These are phyloP conservation scores for Coniferiporia weirii DNA, from an alignment of 1,284 basidiomycete genomes.

Conservation along the genomic window DNA sequence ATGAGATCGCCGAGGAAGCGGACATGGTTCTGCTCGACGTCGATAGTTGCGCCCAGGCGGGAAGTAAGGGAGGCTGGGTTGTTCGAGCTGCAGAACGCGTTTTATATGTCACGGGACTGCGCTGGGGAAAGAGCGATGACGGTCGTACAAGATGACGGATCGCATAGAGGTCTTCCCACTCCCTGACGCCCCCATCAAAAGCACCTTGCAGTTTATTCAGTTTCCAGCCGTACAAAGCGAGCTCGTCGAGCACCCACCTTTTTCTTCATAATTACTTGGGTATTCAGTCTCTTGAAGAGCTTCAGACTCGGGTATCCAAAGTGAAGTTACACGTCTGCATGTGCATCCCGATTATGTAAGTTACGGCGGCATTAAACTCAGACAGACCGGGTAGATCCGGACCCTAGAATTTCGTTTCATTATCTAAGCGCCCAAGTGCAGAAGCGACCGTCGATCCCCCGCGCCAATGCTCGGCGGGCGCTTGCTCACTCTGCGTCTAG, in stretches of 20 bases:
- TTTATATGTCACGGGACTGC: neutral
- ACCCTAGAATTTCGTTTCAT: too few species aligned
- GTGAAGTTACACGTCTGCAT: too few species aligned
- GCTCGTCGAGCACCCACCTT: neutral
- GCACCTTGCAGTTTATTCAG: constrained; percentile 46
- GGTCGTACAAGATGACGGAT: constrained; percentile 87
- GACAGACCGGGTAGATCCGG: too few species aligned
- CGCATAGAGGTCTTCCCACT: constrained; percentile 96
- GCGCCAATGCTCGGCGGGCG: too few species aligned
- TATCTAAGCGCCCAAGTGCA: too few species aligned
- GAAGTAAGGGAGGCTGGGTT: constrained; percentile 90
- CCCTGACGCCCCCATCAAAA: constrained; percentile 92
- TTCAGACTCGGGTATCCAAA: too few species aligned
- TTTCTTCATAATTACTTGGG: neutral
- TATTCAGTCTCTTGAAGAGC: neutral
- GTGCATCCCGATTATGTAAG: too few species aligned
- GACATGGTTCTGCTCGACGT: constrained; percentile 96
- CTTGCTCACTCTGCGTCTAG: too few species aligned
- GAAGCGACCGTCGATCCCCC: too few species aligned
- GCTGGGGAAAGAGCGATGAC: constrained; percentile 1
- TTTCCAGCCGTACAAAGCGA: too few species aligned
- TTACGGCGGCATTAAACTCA: too few species aligned
- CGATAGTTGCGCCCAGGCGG: constrained; percentile 92
- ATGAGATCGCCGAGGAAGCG: constrained; percentile 93
- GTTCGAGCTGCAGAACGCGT: constrained; percentile 63